These are phyloP conservation scores for Fomitopsis schrenkii DNA, from an alignment of 1,284 basidiomycete genomes.

Conservation along the genomic window DNA sequence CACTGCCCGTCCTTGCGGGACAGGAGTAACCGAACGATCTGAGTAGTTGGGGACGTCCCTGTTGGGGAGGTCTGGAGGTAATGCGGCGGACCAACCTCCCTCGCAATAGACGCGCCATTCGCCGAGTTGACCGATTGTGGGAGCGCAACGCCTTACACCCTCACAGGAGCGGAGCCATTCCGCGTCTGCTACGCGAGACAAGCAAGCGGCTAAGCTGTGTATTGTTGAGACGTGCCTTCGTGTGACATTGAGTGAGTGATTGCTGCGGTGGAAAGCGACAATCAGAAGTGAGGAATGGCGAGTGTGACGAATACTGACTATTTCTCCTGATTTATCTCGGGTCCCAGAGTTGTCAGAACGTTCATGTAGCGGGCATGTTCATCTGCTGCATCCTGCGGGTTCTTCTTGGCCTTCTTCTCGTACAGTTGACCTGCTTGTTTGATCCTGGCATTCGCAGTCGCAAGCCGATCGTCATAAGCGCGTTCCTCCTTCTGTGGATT, in stretches of 20 bases:
- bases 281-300: background rate
- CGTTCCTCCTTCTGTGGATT: slow-evolving; percentile 69
- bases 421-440: slow-evolving; percentile 72
- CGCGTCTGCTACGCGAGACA: slow-evolving; percentile 68
- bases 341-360: slow-evolving; percentile 66
- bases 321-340: slow-evolving; percentile 75
- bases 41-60: background rate
- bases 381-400: slow-evolving; percentile 58
- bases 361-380: slow-evolving; percentile 76
- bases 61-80: slow-evolving; percentile 52
- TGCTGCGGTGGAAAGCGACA: slow-evolving; percentile 34
- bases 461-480: slow-evolving; percentile 65
- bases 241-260: slow-evolving; percentile 59
- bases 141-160: slow-evolving; percentile 58
- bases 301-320: slow-evolving; percentile 42
- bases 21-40: background rate
- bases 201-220: slow-evolving; percentile 55
- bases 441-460: slow-evolving; percentile 65
- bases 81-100: slow-evolving; percentile 59
- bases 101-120: slow-evolving; percentile 73
- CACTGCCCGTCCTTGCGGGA: background rate
- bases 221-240: slow-evolving; percentile 57
- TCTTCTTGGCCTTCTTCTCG: slow-evolving; percentile 77
- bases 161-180: slow-evolving; percentile 76
- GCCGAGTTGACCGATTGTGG: slow-evolving; percentile 61